These are phyloP conservation scores for Xylaria sp. DNA, from an alignment of 2,329 filamentous ascomycete species.

Conservation along the genomic window DNA sequence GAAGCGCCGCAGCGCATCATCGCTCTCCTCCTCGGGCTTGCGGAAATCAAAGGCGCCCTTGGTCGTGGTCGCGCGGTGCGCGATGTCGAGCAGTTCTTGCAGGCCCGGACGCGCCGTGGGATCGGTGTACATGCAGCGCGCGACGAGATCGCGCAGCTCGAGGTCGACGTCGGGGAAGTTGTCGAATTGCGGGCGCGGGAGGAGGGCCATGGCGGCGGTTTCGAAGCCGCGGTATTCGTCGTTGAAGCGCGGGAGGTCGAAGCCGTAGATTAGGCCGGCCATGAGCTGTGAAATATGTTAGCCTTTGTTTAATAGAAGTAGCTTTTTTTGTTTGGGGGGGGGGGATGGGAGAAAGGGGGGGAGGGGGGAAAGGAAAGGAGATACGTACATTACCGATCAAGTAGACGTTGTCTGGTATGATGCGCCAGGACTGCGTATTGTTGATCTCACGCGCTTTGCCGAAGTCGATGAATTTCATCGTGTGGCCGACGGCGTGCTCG, in stretches of 20 bases:
- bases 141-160: slow-evolving; percentile 3
- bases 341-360: not conserved
- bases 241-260: too few species aligned
- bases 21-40: not conserved
- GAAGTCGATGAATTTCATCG: slow-evolving; percentile 14
- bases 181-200: not conserved
- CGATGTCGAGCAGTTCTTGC: not conserved
- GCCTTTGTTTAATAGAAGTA: too few species aligned
- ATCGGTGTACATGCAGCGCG: not conserved
- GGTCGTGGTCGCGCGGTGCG: not conserved
- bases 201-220: not conserved
- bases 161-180: not conserved
- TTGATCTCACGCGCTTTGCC: not conserved
- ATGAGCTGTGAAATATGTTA: too few species aligned
- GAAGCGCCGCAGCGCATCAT: not conserved
- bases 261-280: too few species aligned
- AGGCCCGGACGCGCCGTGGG: not conserved
- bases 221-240: not conserved
- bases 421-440: too few species aligned
- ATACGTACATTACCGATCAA: not conserved
- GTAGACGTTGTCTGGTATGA: not conserved
- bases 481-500: not conserved
- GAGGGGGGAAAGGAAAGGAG: not conserved
- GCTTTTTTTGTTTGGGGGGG: too few species aligned
- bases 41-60: not conserved